phyloP scores from a whole-genome alignment of 768 basidiomycete genomes.

The Calocybe indica region DNA sequence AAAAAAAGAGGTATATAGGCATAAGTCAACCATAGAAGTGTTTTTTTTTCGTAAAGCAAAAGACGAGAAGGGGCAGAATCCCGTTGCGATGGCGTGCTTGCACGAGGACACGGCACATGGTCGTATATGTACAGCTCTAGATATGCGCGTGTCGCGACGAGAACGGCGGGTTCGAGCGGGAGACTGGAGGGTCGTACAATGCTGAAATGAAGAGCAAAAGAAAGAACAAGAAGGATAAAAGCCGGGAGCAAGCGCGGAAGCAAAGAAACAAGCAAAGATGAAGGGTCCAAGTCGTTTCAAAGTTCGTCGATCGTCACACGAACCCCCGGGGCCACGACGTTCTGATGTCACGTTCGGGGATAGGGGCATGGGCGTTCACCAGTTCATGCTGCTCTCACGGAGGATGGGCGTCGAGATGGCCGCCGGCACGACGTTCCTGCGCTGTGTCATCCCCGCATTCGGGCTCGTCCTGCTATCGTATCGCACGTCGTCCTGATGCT shows the following conservation, averaged over 20 bases:
- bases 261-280: background rate
- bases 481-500: constrained; percentile 27
- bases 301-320: background rate
- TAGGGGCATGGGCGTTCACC: constrained; percentile 35
- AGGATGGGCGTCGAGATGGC: constrained; percentile 74
- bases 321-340: background rate
- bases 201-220: no score
- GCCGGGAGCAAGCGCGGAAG: background rate
- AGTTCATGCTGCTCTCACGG: constrained; percentile 81
- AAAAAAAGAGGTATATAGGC: constrained; percentile 12
- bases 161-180: no score
- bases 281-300: constrained; percentile 2
- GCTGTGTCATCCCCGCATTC: constrained; percentile 41
- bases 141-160: no score
- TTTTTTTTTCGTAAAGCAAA: no score
- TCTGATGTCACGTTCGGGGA: no score
- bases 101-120: no score
- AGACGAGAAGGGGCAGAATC: no score
- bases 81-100: no score
- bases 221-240: no score
- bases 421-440: constrained; percentile 51
- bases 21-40: background rate
- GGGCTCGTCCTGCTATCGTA: constrained; percentile 24
- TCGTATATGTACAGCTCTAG: no score
- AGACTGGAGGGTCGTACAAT: no score